Conservation (phyloP, 2,329 filamentous ascomycete genomes). For the Metarhizium sp. region DNA sequence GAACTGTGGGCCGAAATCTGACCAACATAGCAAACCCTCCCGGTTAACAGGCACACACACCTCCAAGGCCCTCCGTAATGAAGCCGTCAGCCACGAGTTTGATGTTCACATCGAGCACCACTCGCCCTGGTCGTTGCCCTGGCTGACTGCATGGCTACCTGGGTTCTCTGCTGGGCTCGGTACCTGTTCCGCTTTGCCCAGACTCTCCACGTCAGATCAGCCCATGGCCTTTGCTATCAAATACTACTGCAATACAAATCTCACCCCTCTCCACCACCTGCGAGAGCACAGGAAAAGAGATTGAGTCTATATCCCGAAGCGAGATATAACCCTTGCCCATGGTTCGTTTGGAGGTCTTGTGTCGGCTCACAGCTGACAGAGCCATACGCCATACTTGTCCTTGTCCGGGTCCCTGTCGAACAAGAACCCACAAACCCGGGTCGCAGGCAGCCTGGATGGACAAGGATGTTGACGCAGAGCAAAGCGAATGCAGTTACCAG, state of each 20-base stretch:
- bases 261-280: not conserved
- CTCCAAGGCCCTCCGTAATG: not conserved
- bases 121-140: not conserved
- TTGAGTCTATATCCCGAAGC: constrained; percentile 1
- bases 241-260: not conserved
- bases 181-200: not conserved
- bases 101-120: not conserved
- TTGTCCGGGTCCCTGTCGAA: not conserved
- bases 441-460: not conserved
- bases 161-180: not conserved
- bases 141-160: too few relatives aligned
- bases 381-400: not conserved
- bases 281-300: not conserved
- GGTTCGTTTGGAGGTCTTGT: constrained; percentile 4
- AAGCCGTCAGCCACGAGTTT: not conserved
- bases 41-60: not conserved
- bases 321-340: constrained; percentile 3
- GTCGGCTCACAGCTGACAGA: not conserved
- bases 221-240: not conserved
- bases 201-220: not conserved
- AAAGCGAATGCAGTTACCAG: not conserved
- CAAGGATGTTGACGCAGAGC: constrained; percentile 5
- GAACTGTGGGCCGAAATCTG: not conserved
- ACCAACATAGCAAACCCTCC: not conserved
- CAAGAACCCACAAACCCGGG: constrained; percentile 4